These are phyloP conservation scores for Xerocomellus dryophilus DNA, from an alignment of 768 basidiomycete species.

Conservation along the genomic window DNA sequence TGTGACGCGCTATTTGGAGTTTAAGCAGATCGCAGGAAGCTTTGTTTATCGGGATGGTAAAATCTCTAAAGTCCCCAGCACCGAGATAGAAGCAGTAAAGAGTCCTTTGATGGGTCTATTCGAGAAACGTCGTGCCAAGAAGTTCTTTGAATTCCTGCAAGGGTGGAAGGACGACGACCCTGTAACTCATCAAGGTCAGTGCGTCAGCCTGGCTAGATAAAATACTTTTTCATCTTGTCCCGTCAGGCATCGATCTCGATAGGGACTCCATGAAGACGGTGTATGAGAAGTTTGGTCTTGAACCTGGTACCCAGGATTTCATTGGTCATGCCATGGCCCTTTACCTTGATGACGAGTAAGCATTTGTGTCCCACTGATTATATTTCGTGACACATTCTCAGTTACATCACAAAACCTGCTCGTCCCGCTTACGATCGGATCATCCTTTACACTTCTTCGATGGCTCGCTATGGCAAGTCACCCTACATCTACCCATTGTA, in stretches of 20 bases:
- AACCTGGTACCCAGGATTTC: slow-evolving; percentile 97
- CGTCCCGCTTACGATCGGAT: slow-evolving; percentile 91
- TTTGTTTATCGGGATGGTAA: slow-evolving; percentile 96
- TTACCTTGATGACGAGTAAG: slow-evolving; percentile 95
- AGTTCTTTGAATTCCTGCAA: slow-evolving; percentile 97
- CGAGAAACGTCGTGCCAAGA: slow-evolving; percentile 97
- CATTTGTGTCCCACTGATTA: background rate
- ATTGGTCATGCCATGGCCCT: slow-evolving; percentile 99
- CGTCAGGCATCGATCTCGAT: slow-evolving; percentile 80
- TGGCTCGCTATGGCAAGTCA: slow-evolving; percentile 99
- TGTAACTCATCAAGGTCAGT: slow-evolving; percentile 89
- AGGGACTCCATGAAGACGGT: slow-evolving; percentile 89
- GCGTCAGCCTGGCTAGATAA: background rate
- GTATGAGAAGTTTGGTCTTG: slow-evolving; percentile 95
- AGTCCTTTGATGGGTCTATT: slow-evolving; percentile 98
- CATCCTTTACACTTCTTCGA: slow-evolving; percentile 94
- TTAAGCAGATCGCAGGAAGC: slow-evolving; percentile 99
- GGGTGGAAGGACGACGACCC: slow-evolving; percentile 94
- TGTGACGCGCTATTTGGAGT: slow-evolving; percentile 97
- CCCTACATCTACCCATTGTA: slow-evolving; percentile 99
- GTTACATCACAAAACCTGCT: slow-evolving; percentile 91
- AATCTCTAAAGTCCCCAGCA: slow-evolving; percentile 97
- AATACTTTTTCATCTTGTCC: background rate
- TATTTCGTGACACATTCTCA: slow-evolving; percentile 32
- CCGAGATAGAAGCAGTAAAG: slow-evolving; percentile 94